Evolutionary conservation across 1,139 yeast genomes (phyloP), one percentile per base, ranked within the genome.

Genomic region (Saccharomyces pastorianus): DNA sequence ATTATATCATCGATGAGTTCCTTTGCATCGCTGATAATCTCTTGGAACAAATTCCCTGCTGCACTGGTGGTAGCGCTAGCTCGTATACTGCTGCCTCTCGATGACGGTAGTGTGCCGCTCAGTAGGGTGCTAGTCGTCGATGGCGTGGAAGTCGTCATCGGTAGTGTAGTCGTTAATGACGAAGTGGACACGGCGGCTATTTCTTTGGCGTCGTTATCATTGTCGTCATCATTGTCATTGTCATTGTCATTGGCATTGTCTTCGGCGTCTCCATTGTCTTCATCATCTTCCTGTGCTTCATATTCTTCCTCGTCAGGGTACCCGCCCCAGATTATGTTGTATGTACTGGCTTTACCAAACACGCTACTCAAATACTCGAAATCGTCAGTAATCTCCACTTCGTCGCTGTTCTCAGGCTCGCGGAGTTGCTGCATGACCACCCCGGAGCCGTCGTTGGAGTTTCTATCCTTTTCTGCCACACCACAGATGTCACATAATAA

Each of bases 401-500:
- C 29, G 23, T 46, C 34, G 28, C 20, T 32, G n/a, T 48, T 20
- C 44, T 38, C n/a, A 9, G 44, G 44, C 11, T 38, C 3, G 25
- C 44, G 44, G 13, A 38, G 44, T 20, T 38, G 44, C 7, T 38
- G 11, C 44, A 38, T 38, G 23, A 23, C 25, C 11, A n/a, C 44
- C 27, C 13, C 41, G 27, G 48, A 44, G 32, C 50, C 53, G 26
- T 50, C 49, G 31, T 46, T 56, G 23, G 53, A 48, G 48, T 53
- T 47, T 34, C 55, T 51, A 27, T 56, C 55, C 44, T 49, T 53
- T 4, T 27, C 29, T 11, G 56, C 59, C 38, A 88, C 62, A 48
- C 79, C 77, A 52, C 88, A 71, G 1, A 88, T 75, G 28, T 85
- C 88, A 68, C 96, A 87, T 3, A 91, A 60, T 41, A 90, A 74